Base-by-base conservation (phyloP, 116 monocot species). In the Papilionanthe hybrid region DNA sequence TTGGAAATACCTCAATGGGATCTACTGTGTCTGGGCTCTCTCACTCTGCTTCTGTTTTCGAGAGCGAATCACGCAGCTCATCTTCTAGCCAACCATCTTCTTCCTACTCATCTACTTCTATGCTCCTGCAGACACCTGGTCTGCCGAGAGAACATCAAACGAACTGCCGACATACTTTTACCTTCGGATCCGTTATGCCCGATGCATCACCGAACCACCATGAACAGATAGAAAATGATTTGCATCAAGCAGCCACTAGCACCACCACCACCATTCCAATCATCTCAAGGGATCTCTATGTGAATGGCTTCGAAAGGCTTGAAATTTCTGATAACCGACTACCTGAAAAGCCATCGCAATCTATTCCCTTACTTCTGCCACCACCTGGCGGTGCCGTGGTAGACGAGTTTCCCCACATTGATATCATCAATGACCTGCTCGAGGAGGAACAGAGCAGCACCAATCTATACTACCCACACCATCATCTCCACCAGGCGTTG, bases 391-490 rank as follows among this genome's bases (percentile, higher is more conserved):
- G 84, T 9, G 5, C 71, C 20, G 75, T 74, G 3, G 45, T 67
- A 11, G 92, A 98, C 12, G 98, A 98, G 55, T 98, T 98, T 56
- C 98, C 98, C 17, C 94, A 94, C 78, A 82, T 98, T 55, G 98
- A 94, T 76, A 92, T 98, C 55, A 98, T 98, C 73, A 91, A 98
- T 44, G 91, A 93, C 57, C 83, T 98, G 89, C 88, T 98, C 76
- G 89, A 98, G 25, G 98, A 98, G 79, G 94, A 89, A 7, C 87
- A 84, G 53, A 80, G 66, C 53, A 19, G 29, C 58, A 78, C 42
- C 25, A 28, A 56, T 66, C 72, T 47, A 43, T 32, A 73, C 73
- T 44, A 73, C 44, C 48, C 42, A 28, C 43, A 42, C n/a, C 69
- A 69, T 15, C 79, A 82, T 13, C 83, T 76, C 0, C 78, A 67